Conservation (phyloP, 202 grass and related monocot genomes). For the Schoenoplectus triqueter region DNA sequence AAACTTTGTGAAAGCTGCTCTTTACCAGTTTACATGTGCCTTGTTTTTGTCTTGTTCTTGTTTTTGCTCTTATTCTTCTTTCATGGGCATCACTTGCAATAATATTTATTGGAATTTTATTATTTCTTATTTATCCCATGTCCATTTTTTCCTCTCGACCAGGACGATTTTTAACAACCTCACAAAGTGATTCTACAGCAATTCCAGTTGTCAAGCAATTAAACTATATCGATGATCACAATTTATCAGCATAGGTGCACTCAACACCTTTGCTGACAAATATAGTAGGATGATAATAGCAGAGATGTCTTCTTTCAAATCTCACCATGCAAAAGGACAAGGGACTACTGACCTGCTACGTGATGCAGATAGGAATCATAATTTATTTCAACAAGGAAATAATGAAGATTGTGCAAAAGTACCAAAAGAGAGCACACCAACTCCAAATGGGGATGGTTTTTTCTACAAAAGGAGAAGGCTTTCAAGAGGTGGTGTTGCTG, state of each 20-base stretch:
- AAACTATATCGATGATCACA: conserved; percentile 7
- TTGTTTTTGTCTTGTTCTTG: neutral
- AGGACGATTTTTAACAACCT: neutral
- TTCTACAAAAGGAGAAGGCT: conserved; percentile 44
- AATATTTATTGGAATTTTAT: neutral
- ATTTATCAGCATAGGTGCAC: conserved; percentile 15
- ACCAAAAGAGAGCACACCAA: conserved; percentile 24
- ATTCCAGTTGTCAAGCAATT: neutral
- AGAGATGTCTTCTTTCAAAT: conserved; percentile 18
- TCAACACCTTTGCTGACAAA: conserved; percentile 4
- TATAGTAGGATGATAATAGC: conserved; percentile 21
- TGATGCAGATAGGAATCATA: conserved; percentile 22
- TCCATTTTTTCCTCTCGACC: neutral
- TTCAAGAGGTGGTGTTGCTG: conserved; percentile 36
- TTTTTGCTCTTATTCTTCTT: neutral
- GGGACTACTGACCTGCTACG: neutral
- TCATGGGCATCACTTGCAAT: neutral
- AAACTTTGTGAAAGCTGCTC: neutral
- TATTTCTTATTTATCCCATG: neutral
- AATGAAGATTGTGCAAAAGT: neutral
- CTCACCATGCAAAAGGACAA: conserved; percentile 13
- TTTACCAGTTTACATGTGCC: neutral
- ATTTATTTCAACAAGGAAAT: conserved; percentile 26
- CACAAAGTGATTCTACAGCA: neutral
- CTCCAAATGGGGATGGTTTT: conserved; percentile 21